Evolutionary conservation across 805 yeast genomes (phyloP), one percentile per base, ranked within the genome.

Genomic region (Ogataea paraovalis): DNA sequence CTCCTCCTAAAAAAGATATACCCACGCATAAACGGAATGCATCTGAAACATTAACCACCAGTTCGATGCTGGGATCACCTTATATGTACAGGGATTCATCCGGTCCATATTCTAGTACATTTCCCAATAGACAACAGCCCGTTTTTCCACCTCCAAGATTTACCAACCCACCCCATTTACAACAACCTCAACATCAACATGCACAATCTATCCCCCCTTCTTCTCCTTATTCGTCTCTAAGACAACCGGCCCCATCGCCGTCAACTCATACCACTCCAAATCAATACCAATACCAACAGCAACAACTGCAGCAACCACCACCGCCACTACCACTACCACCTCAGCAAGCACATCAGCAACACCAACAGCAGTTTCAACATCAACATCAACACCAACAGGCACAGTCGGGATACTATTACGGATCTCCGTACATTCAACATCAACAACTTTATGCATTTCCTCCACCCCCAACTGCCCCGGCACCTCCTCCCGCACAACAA

Each of bases 31-130:
- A 58, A 43, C 46, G 60, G 28, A 51, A 53, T 20, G 42, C 56
- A 22, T 55, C 60, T 1, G 57, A 52, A 39, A 42, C 50, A 18
- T 43, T 50, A 3, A 48, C 57, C 14, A 10, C 34, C 2, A 19
- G 37, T 10, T 34, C 47, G 3, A 39, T 48, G n/a, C 46, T 56
- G 12, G 59, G 56, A 14, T 56, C 61, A 3, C 62, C 61, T 3
- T 57, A 58, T 38, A 30, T 51, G 18, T 55, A 57, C 39, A 45
- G 58, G 23, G 62, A 54, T 9, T 43, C 28, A 3, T 16, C 2
- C n/a, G 41, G 41, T 13, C 34, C 34, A 14, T 30, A 30, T 14
- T 14, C 34, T 10, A 14, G 16, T 5, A 7, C 34, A 4, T 30
- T 7, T 14, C 14, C 12, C 5, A 14, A 14, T 5, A 9, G 16